Base-by-base conservation (phyloP, 164 flowering plant genomes). In the Akebia trifoliata region DNA sequence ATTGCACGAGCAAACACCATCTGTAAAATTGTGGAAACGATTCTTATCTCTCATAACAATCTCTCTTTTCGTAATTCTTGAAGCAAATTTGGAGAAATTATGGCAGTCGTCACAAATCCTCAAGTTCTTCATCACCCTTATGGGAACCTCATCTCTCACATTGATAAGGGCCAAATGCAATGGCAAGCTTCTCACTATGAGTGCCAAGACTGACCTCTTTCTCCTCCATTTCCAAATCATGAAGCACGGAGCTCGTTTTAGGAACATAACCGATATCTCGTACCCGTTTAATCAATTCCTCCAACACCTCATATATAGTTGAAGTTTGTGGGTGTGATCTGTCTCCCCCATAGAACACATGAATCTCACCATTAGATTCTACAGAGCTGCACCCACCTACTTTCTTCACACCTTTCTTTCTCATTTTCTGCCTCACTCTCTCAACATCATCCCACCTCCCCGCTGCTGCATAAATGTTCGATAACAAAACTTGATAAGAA, bases 171-270 rank as follows among this genome's bases (percentile, higher is more conserved):
- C 78, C 70, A 70, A 75, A 70, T 50, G 70, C 78, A 40, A 75
- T 56, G 3, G 78, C 78, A 15, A 75, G 72, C 70, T 71, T 78
- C 51, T 78, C 79, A 54, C 82, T 75, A 51, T 74, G 79, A 54
- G 52, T 56, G 4, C 75, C 46, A 8, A 76, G 57, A 22, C 45
- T 30, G 17, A 56, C 69, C 48, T 71, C 73, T 64, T 74, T 76
- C 50, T 72, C 76, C 45, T 73, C 80, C 51, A 59, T 45, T n/a
- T 78, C 77, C 38, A 75, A 76, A 64, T 78, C 82, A 75, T 75
- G 79, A 12, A 70, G 63, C 36, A 59, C 74, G 0, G 64, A 54
- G 50, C 61, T 40, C 2, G 69, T 66, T 32, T 66, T 56, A 12
- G 77, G 69, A 44, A 69, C 40, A 36, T 73, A 78, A 20, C 82